Percentiles rank a stretch among this genome's conserved stretches.
phyloP scores from a whole-genome alignment of 257 asterid genomes.

The Nicotiana undulata region DNA sequence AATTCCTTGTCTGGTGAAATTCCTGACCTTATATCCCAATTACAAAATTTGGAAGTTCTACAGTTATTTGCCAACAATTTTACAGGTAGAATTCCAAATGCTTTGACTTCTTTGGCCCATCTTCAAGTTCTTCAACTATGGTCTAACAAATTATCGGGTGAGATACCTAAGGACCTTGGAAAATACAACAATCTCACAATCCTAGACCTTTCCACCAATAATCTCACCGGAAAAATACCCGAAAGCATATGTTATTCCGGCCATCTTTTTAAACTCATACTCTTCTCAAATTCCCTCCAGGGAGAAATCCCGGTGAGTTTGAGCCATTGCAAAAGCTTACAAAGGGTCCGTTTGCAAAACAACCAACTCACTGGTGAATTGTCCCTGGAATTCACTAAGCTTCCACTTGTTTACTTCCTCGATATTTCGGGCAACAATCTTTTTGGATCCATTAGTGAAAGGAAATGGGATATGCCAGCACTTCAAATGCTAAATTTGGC shows the following conservation, averaged over 20 bases:
- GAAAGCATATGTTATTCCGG: conserved; percentile 44
- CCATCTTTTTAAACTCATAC: conserved; percentile 57
- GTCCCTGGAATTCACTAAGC: conserved; percentile 33
- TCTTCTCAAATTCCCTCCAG: conserved; percentile 59
- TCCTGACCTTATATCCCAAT: conserved; percentile 29
- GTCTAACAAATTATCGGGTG: conserved; percentile 59
- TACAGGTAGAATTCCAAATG: conserved; percentile 55
- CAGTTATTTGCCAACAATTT: conserved; percentile 71
- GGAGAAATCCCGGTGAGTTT: conserved; percentile 55
- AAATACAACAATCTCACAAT: conserved; percentile 51
- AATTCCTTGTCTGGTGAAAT: conserved; percentile 63
- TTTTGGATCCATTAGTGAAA: conserved; percentile 36
- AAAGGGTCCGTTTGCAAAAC: conserved; percentile 60
- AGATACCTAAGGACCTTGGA: conserved; percentile 60
- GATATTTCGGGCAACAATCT: conserved; percentile 57
- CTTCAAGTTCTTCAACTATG: conserved; percentile 77
- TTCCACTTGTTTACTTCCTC: conserved; percentile 62
- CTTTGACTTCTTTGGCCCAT: conserved; percentile 46
- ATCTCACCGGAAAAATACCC: conserved; percentile 62
- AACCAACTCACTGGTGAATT: conserved; percentile 51
- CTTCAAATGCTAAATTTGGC: conserved; percentile 78
- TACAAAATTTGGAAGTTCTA: conserved; percentile 53
- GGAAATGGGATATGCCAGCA: conserved; percentile 63
- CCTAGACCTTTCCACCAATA: conserved; percentile 73
- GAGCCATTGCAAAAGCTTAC: conserved; percentile 51